Base-by-base conservation (phyloP, 805 yeast species). In the Clavispora vitiphila region DNA sequence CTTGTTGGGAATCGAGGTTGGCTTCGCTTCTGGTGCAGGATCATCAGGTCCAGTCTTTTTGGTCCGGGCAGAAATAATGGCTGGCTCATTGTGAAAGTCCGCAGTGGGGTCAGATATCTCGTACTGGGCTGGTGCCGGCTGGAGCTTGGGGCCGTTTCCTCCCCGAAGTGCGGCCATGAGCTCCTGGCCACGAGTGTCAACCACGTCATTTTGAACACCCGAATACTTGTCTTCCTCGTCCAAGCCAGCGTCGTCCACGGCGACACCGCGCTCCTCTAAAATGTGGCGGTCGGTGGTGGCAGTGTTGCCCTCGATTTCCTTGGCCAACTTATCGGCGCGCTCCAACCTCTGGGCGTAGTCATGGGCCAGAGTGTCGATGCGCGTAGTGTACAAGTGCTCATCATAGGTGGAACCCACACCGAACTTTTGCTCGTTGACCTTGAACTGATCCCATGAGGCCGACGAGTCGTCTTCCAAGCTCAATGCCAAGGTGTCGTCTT, bases 221-320 rank as follows among this genome's bases (percentile, higher is more conserved):
- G 96, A 88, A 58, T 90, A 93, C 63, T 86, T 86, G 62, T 90
- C 96, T 62, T 93, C 99, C 66, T 93, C 99, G 62, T 93, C 98
- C 51, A 86, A 51, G 14, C 95, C 96, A 45, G 85, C 77, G 56
- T 86, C 96, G 58, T 86, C 96, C 29, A 84, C 76, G 14, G 61
- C 55, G 12, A 80, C 47, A 20, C 96, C 96, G 61, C 99, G 80
- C 62, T 91, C 99, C 60, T 91, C 99, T 48, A 95, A 91, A 20
- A 90, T 49, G 60, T 93, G 98, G 22, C 77, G 66, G 57, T 86
- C 89, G 21, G 83, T 83, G 19, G 82, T 74, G 6, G 75, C 70
- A 7, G 44, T 18, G 52, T 78, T 83, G 30, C 74, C 64, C 61
- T 86, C 93, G 53, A 91, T 91, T 58, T 93, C 98, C 36, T 69